These are phyloP conservation scores for Mortierella sp. DNA, from an alignment of 371 early-diverging fungal genomes.

Conservation along the genomic window DNA sequence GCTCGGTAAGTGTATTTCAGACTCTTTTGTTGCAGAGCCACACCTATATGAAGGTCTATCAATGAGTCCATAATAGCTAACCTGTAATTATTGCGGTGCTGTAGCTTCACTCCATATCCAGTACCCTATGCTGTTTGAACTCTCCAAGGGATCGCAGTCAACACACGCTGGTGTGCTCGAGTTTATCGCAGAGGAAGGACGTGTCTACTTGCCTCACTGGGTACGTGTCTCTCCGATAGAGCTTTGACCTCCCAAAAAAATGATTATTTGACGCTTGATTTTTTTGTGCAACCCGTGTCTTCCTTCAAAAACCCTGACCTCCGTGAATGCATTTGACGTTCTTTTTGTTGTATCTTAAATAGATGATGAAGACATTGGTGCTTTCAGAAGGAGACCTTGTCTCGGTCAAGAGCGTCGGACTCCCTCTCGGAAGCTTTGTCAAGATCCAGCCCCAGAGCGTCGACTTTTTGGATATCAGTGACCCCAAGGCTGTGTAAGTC, in stretches of 20 bases:
- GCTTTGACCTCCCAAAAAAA: neutral
- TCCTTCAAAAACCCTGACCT: neutral
- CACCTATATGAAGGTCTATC: too few species aligned
- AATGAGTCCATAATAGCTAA: neutral
- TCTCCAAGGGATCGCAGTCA: slow-evolving; percentile 70
- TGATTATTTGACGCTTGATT: neutral
- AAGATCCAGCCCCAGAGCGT: slow-evolving; percentile 98
- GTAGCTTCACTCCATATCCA: slow-evolving; percentile 89
- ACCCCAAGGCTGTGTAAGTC: slow-evolving; percentile 96
- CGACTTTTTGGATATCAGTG: slow-evolving; percentile 98
- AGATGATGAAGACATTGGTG: slow-evolving; percentile 96
- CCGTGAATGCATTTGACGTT: neutral
- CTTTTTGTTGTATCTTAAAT: slow-evolving; percentile 7
- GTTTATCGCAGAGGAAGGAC: slow-evolving; percentile 98
- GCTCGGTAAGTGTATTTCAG: slow-evolving; percentile 71
- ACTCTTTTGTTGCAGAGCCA: slow-evolving; percentile 42
- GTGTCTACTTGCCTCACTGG: slow-evolving; percentile 98
- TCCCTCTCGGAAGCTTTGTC: slow-evolving; percentile 94
- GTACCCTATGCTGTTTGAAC: slow-evolving; percentile 94
- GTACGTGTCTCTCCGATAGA: slow-evolving; percentile 57
- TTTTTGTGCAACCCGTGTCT: neutral
- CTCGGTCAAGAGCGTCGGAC: slow-evolving; percentile 82
- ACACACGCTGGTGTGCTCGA: slow-evolving; percentile 99
- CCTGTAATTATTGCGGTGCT: slow-evolving; percentile 1
- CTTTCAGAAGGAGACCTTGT: slow-evolving; percentile 85